phyloP scores from a whole-genome alignment of 2,329 filamentous ascomycete genomes.

The Cercospora sojina region DNA sequence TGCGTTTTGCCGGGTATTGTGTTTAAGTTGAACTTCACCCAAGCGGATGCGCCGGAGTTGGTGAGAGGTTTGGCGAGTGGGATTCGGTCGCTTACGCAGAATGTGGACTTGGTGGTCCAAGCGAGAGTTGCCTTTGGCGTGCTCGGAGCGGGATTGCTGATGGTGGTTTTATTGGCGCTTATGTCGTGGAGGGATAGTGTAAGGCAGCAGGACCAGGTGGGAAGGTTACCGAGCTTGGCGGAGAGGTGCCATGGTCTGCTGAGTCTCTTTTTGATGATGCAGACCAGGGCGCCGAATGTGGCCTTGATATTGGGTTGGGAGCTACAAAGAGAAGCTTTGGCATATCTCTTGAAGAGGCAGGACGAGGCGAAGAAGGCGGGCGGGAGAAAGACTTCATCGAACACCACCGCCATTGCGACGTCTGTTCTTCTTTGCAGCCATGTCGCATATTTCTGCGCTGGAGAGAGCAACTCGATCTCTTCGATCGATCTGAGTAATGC shows the following conservation, averaged over 20 bases:
- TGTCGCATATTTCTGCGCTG: conserved; percentile 82
- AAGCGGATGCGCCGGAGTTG: conserved; percentile 78
- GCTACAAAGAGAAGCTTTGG: conserved; percentile 47
- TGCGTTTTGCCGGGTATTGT: conserved; percentile 61
- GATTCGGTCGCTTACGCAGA: conserved; percentile 31
- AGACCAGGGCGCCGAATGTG: conserved; percentile 80
- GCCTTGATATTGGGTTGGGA: conserved; percentile 79
- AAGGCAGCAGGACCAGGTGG: conserved; percentile 10
- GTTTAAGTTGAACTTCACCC: conserved; percentile 89
- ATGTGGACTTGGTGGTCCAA: conserved; percentile 38
- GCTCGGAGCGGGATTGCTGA: conserved; percentile 35
- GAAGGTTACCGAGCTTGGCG: conserved; percentile 29
- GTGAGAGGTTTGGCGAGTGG: conserved; percentile 49
- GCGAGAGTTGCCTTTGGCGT: conserved; percentile 42
- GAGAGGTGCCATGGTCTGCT: conserved; percentile 62
- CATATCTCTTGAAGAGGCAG: conserved; percentile 18
- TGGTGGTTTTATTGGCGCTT: conserved; percentile 31
- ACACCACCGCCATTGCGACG: conserved; percentile 51
- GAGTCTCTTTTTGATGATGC: conserved; percentile 78
- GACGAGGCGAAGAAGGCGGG: not conserved
- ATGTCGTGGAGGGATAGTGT: conserved; percentile 20
- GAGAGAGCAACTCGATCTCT: conserved; percentile 90
- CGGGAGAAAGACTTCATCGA: not conserved
- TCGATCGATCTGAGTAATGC: conserved; percentile 92
- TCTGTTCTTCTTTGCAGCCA: conserved; percentile 76